Base-by-base conservation (phyloP, 2,329 filamentous ascomycete species). In the Niveomyces coronatus region DNA sequence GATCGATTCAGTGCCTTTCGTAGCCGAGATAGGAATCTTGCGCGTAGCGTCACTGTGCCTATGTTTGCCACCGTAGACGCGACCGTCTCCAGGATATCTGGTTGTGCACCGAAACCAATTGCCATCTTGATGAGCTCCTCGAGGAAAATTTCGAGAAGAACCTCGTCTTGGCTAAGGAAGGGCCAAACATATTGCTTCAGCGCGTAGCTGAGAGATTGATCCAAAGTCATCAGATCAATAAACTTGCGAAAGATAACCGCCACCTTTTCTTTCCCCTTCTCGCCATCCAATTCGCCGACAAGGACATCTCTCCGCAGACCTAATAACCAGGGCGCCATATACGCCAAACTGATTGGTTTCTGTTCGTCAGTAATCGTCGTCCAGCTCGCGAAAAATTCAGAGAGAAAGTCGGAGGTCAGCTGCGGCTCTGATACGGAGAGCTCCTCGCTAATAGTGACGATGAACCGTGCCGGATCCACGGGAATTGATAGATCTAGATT, bases 331-430 rank as follows among this genome's bases (percentile, higher is more conserved):
- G 79, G 79, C 5, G 77, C 74, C 73, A 83, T 79, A 51, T 83
- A 83, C 5, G 76, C 71, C 20, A 83, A 62, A 46, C 76, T 79
- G 17, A 82, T 53, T 1, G 77, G 74, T 46, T 79, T 76, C 50
- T 83, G 79, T 40, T 80, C 73, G 23, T 79, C 72, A 1, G 74
- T 70, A 47, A 82, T 78, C 49, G 76, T 80, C 46, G 80, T 76
- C 79, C 79, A 83, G 14, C 78, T 76, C 17, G 81, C 75, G 42
- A 83, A 82, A 51, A 83, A 83, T 49, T 82, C 79, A n/a, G 78
- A 81, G 27, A 83, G 51, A 48, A 83, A 83, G 49, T 83, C 79
- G 7, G 69, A 71, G 1, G 79, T 82, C 7, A 83, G 64, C 47
- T 81, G 77, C 16, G 79, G 75, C 49, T 83, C 78, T 15, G 76